These are phyloP conservation scores for Herpotrichia juniperi DNA, from an alignment of 2,329 filamentous ascomycete species.

Conservation along the genomic window DNA sequence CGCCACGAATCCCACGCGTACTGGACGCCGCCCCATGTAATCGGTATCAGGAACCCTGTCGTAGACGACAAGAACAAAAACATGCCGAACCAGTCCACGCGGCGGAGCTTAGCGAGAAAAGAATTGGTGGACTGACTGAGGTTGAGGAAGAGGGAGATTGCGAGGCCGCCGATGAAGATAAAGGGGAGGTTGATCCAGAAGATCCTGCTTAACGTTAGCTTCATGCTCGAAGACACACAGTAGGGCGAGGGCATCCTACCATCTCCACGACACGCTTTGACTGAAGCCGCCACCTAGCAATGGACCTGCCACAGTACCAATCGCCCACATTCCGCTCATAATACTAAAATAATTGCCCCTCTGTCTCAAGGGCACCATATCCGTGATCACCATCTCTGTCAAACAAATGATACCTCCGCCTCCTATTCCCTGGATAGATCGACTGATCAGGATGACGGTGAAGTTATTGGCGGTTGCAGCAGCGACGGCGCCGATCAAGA, in stretches of 20 bases:
- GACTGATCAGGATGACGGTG: slow-evolving; percentile 44
- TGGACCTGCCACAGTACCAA: slow-evolving; percentile 62
- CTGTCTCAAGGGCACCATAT: slow-evolving; percentile 52
- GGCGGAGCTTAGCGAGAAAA: slow-evolving; percentile 56
- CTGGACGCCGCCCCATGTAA: slow-evolving; percentile 70
- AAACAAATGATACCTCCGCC: slow-evolving; percentile 50
- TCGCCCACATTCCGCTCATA: slow-evolving; percentile 57
- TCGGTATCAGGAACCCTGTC: slow-evolving; percentile 65
- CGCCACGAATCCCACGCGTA: slow-evolving; percentile 68
- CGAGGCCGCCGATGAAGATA: slow-evolving; percentile 54
- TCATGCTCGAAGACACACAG: slow-evolving; percentile 57
- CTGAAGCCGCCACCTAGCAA: slow-evolving; percentile 34
- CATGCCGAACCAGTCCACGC: slow-evolving; percentile 69
- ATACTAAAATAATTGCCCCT: slow-evolving; percentile 52
- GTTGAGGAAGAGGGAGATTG: slow-evolving; percentile 61
- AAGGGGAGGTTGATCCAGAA: slow-evolving; percentile 70
- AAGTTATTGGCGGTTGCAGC: slow-evolving; percentile 47
- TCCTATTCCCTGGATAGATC: slow-evolving; percentile 49
- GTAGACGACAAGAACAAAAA: slow-evolving; percentile 65
- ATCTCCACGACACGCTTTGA: not conserved
- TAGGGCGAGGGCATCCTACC: slow-evolving; percentile 49
- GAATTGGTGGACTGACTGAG: slow-evolving; percentile 56
- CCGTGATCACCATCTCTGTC: slow-evolving; percentile 53
- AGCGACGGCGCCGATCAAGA: slow-evolving; percentile 44
- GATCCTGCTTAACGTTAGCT: slow-evolving; percentile 54